Evolutionary conservation across 169 alveolate species (phyloP), one percentile per base, ranked within the genome.

Genomic region (Eimeria brunetti): DNA sequence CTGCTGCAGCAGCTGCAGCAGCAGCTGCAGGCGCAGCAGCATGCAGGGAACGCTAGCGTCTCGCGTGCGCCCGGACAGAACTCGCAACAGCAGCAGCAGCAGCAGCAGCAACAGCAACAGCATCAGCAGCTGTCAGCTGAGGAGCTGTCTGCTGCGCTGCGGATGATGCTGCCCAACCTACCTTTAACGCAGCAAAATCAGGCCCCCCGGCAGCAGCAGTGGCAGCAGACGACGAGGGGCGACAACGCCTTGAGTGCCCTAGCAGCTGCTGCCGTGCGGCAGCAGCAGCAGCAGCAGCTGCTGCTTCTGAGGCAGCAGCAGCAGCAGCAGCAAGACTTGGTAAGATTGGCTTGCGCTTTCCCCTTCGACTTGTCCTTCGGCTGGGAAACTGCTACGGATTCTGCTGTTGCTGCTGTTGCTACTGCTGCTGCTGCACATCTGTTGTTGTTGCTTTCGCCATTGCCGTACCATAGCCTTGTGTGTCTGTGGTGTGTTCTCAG

Each of bases 91-190:
- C 91, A 56, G 67, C 89, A 30, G 44, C 38, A 30, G 16, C 81
- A 69, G 44, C 81, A 30, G 38, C 81, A 80, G 89, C 89, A 51
- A 69, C 89, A 46, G 67, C 85, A 75, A 62, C 75, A 58, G 56
- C 90, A 51, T 49, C 78, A 60, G 90, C 62, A 30, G 3, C 71
- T 83, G 14, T 83, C 90, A 27, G 90, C 90, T 53, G 90, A 83
- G 51, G 76, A 83, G 90, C 76, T 83, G 53, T 83, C 76, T 83
- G 90, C 90, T n/a, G 90, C 90, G 53, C 38, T 83, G 93, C 93
- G 93, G 67, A 44, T 86, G 93, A 33, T 60, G 80, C 93, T 60
- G 67, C 93, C 80, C 3, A 56, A 58, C 78, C 18, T 30, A 33
- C 53, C 81, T 18, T 6, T 58, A 64, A 3, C 93, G 67, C 81